Conservation (phyloP, 1,284 basidiomycete species). For the Ganoderma multipileum region DNA sequence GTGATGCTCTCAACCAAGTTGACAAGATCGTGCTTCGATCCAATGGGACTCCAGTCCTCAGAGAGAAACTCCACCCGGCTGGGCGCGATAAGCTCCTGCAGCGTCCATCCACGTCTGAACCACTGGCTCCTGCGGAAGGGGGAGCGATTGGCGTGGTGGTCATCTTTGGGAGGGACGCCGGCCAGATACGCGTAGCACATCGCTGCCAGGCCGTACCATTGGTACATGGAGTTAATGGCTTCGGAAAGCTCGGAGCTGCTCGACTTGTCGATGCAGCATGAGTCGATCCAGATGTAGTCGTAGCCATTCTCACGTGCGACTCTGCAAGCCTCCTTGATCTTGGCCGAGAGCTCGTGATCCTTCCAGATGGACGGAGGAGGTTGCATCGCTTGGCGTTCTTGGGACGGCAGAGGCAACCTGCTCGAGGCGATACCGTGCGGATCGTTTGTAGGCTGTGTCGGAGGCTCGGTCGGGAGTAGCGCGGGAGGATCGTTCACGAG, state of each 20-base stretch:
- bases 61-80: slow-evolving; percentile 8
- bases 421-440: too few species aligned
- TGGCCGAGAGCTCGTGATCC: not conserved
- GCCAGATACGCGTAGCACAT: slow-evolving; percentile 5
- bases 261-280: slow-evolving; percentile 20
- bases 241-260: slow-evolving; percentile 9
- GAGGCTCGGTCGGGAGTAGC: too few species aligned
- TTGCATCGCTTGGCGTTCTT: too few species aligned
- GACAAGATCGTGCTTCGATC: slow-evolving; percentile 2
- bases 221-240: slow-evolving; percentile 15
- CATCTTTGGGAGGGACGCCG: not conserved
- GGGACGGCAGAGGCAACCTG: too few species aligned
- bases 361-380: not conserved
- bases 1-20: slow-evolving; percentile 9
- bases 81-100: slow-evolving; percentile 19
- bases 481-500: too few species aligned
- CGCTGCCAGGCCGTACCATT: not conserved
- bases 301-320: not conserved
- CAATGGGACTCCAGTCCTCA: slow-evolving; percentile 6
- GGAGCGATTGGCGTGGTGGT: not conserved
- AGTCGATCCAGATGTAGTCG: slow-evolving; percentile 13
- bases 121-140: slow-evolving; percentile 4
- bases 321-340: not conserved
- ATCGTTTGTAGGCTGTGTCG: too few species aligned
- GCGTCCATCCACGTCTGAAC: slow-evolving; percentile 3